phyloP scores from a whole-genome alignment of 371 early-diverging fungal species.

The Encephalitozoon hellem region DNA sequence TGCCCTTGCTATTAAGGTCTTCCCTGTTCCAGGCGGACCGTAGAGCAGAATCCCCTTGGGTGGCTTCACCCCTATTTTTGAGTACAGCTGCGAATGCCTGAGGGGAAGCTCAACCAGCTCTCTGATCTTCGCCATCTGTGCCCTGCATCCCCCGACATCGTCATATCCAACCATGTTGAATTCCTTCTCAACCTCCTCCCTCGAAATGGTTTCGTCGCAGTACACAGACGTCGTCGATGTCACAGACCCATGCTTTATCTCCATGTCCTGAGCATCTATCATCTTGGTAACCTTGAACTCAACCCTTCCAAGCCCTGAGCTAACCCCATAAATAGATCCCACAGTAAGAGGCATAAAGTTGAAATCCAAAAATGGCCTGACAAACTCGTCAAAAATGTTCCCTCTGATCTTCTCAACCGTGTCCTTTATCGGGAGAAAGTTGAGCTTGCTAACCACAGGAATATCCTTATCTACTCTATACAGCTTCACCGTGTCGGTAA shows the following conservation, averaged over 20 bases:
- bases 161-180: slow-evolving; percentile 92
- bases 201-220: slow-evolving; percentile 88
- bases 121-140: slow-evolving; percentile 97
- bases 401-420: slow-evolving; percentile 90
- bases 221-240: slow-evolving; percentile 91
- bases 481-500: slow-evolving; percentile 90
- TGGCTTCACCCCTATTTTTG: slow-evolving; percentile 93
- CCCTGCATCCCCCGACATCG: slow-evolving; percentile 94
- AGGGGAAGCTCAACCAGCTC: slow-evolving; percentile 95
- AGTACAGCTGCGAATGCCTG: slow-evolving; percentile 91
- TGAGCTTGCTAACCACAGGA: slow-evolving; percentile 82
- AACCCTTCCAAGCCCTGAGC: slow-evolving; percentile 78
- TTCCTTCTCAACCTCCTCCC: slow-evolving; percentile 92
- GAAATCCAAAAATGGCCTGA: slow-evolving; percentile 88
- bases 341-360: slow-evolving; percentile 77
- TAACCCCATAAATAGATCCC: slow-evolving; percentile 82
- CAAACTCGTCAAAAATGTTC: slow-evolving; percentile 84
- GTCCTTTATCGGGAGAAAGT: slow-evolving; percentile 92
- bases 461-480: slow-evolving; percentile 74
- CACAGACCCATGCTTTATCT: slow-evolving; percentile 41
- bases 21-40: slow-evolving; percentile 94
- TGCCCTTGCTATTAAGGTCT: slow-evolving; percentile 86
- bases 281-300: slow-evolving; percentile 96
- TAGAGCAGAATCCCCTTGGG: slow-evolving; percentile 77
- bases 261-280: slow-evolving; percentile 56